Evolutionary conservation across 495 filamentous ascomycete genomes (phyloP), one percentile per base, ranked within the genome.

Genomic region (Neurospora sp.): DNA sequence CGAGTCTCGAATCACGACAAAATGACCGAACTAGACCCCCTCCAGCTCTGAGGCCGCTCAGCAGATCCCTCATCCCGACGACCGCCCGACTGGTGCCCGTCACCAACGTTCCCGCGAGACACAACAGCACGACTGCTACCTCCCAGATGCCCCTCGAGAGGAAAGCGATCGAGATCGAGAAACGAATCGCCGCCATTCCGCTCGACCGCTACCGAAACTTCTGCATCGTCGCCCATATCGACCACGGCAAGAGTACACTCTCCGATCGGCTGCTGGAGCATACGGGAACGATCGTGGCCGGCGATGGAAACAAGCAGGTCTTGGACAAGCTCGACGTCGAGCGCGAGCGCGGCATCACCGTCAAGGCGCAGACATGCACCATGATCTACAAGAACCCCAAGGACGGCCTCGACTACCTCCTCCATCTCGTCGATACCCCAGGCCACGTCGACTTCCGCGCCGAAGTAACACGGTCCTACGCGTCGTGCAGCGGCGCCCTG

Each of bases 191-290:
- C 11, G 90, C 87, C 1, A 97, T 99, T 74, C 96, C 96, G 5
- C 89, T 98, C 75, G 92, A 94, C 39, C 91, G 94, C 20, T 99
- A 93, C 81, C 91, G 96, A 44, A 99, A 99, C 80, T 94, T 99
- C 79, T 99, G 96, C 80, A 98, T 99, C 78, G 96, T 99, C 71
- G 96, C 96, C 6, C 96, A 99, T 81, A 97, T 99, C 82, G 96
- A 99, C 82, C 96, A 99, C 90, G 96, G 96, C 79, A 99, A 99
- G 81, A 93, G 90, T 75, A 99, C 96, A 6, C 92, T 99, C 73
- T 92, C 89, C 73, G 96, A 99, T 76, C 91, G 96, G 11, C 84
- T 99, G 39, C 88, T 99, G 39, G 96, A 99, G 85, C 86, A 97
- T 76, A 99, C 96, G 10, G 96, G 96, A 20, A 98, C 96, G 27